phyloP scores from a whole-genome alignment of 2,329 filamentous ascomycete species.

The Trichoderma cornu-damae region DNA sequence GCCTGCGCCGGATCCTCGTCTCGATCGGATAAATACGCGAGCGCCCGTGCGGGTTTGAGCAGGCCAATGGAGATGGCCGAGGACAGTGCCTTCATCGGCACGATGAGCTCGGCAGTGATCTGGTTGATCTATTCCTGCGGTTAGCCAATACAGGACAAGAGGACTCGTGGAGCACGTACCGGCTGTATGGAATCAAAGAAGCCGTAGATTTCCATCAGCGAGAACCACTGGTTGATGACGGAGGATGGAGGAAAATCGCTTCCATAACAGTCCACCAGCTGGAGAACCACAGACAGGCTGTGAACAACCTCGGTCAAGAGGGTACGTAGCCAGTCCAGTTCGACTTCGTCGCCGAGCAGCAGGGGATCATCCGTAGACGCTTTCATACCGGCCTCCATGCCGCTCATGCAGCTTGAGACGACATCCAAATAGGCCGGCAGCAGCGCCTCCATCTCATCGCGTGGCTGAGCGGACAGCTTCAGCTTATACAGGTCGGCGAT shows the following conservation, averaged over 20 bases:
- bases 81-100: constrained; percentile 63
- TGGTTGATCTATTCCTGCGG: constrained; percentile 33
- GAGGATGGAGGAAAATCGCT: constrained; percentile 52
- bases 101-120: constrained; percentile 46
- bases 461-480: constrained; percentile 24
- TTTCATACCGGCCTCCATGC: constrained; percentile 45
- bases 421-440: constrained; percentile 46
- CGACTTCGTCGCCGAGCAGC: constrained; percentile 48
- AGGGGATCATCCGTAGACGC: constrained; percentile 47
- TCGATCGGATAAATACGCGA: constrained; percentile 38
- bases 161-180: constrained; percentile 23
- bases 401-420: constrained; percentile 45
- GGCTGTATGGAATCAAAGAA: constrained; percentile 63
- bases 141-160: constrained; percentile 20
- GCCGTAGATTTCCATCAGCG: constrained; percentile 59
- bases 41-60: constrained; percentile 58
- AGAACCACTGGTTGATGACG: constrained; percentile 66
- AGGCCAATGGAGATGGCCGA: constrained; percentile 67
- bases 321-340: constrained; percentile 56
- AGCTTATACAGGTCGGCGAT: constrained; percentile 32
- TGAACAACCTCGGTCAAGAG: constrained; percentile 68
- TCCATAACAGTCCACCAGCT: constrained; percentile 58
- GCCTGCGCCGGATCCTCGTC: constrained; percentile 35
- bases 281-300: constrained; percentile 66
- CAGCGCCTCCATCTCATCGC: constrained; percentile 41